phyloP scores from a whole-genome alignment of 2,329 filamentous ascomycete species.

The Neonectria sp. region DNA sequence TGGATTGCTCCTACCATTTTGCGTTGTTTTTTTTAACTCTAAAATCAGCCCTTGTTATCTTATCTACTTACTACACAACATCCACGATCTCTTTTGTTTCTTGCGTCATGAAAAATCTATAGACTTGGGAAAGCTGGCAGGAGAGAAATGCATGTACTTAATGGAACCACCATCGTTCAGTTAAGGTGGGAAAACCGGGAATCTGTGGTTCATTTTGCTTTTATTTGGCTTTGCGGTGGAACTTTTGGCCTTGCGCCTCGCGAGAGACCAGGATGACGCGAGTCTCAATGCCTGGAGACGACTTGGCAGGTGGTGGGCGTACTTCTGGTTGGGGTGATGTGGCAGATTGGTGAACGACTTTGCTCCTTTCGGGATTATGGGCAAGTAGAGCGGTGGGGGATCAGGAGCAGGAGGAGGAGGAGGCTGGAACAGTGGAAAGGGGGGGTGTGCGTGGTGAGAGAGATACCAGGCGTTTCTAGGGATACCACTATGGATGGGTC shows the following conservation, averaged over 20 bases:
- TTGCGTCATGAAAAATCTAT: conserved; percentile 44
- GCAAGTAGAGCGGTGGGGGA: conserved; percentile 3
- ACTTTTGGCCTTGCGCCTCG: conserved; percentile 13
- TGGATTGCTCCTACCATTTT: conserved; percentile 32
- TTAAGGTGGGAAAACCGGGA: conserved; percentile 39
- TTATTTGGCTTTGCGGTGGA: conserved; percentile 23
- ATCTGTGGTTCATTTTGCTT: conserved; percentile 43
- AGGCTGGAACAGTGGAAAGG: conserved; percentile 14
- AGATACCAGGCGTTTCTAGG: conserved; percentile 25
- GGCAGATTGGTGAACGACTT: conserved; percentile 22
- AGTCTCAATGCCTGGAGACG: conserved; percentile 2
- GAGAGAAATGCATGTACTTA: conserved; percentile 48
- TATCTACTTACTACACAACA: conserved; percentile 35
- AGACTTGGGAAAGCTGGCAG: conserved; percentile 47
- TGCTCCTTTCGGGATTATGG: conserved; percentile 2
- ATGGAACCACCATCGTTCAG: conserved; percentile 43
- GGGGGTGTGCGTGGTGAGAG: conserved; percentile 17
- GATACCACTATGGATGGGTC: conserved; percentile 24
- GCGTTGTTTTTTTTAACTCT: conserved; percentile 31
- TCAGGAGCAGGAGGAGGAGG: neutral
- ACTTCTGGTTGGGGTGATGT: conserved; percentile 16
- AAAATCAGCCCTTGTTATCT: conserved; percentile 24
- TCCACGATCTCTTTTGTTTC: conserved; percentile 48
- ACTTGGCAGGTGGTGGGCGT: conserved; percentile 18
- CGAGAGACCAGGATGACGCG: conserved; percentile 16